Conservation (phyloP, 1,139 yeast species). For the Blastobotrys buckinghamii region DNA sequence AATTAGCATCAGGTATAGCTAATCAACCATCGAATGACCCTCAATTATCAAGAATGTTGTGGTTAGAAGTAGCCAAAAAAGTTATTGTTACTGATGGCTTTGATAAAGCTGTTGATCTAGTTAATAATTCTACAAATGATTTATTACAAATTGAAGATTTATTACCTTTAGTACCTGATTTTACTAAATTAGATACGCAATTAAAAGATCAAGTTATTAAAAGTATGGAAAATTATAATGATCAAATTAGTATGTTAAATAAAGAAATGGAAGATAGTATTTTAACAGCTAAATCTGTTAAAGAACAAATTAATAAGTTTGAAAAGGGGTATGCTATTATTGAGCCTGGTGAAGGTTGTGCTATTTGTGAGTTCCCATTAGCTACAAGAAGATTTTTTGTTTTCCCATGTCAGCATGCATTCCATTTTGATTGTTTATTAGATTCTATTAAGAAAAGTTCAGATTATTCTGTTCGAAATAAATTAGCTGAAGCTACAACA, state of each 20-base stretch:
- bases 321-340: slow-evolving; percentile 49
- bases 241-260: slow-evolving; percentile 56
- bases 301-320: slow-evolving; percentile 50
- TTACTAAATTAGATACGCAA: slow-evolving; percentile 64
- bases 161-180: slow-evolving; percentile 78
- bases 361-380: slow-evolving; percentile 59
- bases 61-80: slow-evolving; percentile 64
- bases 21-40: slow-evolving; percentile 45
- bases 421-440: slow-evolving; percentile 83
- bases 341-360: slow-evolving; percentile 83
- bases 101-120: slow-evolving; percentile 35
- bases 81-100: slow-evolving; percentile 39
- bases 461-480: slow-evolving; percentile 61
- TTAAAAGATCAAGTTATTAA: slow-evolving; percentile 78
- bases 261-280: slow-evolving; percentile 75
- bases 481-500: slow-evolving; percentile 42
- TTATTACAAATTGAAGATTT: slow-evolving; percentile 73
- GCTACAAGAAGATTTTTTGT: slow-evolving; percentile 69
- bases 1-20: slow-evolving; percentile 54
- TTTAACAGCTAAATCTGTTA: slow-evolving; percentile 54
- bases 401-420: slow-evolving; percentile 87
- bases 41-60: slow-evolving; percentile 57
- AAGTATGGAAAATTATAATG: slow-evolving; percentile 69
- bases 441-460: slow-evolving; percentile 54
- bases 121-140: slow-evolving; percentile 42